Evolutionary conservation across 768 basidiomycete species (phyloP).

Genomic region (Mycena rosella): DNA sequence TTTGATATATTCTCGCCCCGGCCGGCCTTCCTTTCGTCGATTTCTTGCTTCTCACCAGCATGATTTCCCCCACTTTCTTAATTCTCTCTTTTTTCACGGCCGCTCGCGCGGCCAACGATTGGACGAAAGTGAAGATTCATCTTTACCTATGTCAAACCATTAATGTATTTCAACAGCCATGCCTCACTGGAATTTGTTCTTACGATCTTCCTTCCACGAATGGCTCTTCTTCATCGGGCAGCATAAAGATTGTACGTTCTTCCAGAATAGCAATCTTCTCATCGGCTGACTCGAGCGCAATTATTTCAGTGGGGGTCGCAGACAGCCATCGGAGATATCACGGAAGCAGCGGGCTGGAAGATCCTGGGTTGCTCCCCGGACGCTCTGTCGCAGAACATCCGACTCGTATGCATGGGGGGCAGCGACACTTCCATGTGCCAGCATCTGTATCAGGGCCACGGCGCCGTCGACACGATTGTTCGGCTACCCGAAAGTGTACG

Average conservation of each 20-base stretch:
- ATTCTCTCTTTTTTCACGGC: conserved; percentile 18
- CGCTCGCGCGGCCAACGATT: conserved; percentile 22
- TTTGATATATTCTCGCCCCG: not conserved
- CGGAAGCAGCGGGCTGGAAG: conserved; percentile 32
- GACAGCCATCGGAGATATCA: conserved; percentile 32
- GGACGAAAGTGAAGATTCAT: conserved; percentile 13
- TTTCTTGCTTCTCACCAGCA: not conserved
- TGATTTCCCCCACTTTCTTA: conserved; percentile 2
- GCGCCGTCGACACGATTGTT: conserved; percentile 50
- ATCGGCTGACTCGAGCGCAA: not conserved
- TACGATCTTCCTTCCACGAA: conserved; percentile 32
- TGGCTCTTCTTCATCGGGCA: conserved; percentile 24
- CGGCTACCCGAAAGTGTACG: conserved; percentile 48
- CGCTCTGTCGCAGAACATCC: conserved; percentile 34
- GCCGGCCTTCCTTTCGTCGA: conserved; percentile 11
- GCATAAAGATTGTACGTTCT: conserved; percentile 27
- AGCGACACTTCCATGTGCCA: conserved; percentile 18
- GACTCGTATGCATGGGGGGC: conserved; percentile 32
- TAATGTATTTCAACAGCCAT: not conserved
- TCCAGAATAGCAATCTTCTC: not conserved
- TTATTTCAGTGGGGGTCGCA: conserved; percentile 14
- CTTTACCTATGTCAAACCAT: not conserved
- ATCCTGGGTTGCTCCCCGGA: conserved; percentile 29
- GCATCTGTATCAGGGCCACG: conserved; percentile 28
- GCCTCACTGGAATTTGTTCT: conserved; percentile 25